phyloP scores from a whole-genome alignment of 768 basidiomycete species.

The Mycena pura region DNA sequence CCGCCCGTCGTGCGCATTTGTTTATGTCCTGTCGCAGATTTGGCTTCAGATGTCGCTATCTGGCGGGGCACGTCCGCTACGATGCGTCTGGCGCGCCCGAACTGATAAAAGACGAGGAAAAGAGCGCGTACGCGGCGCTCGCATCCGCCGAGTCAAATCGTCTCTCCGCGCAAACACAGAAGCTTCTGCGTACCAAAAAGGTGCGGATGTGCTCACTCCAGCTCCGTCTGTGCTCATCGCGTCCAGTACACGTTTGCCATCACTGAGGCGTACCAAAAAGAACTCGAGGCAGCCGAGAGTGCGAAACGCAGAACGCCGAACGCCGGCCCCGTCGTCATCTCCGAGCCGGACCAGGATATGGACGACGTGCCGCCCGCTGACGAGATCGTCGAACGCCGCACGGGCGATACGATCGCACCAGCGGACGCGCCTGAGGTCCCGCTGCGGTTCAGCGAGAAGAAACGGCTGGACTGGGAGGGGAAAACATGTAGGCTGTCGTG shows the following conservation, averaged over 20 bases:
- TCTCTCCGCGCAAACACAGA: constrained; percentile 61
- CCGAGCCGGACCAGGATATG: constrained; percentile 49
- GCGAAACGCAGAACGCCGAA: constrained; percentile 31
- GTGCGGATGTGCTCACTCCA: constrained; percentile 42
- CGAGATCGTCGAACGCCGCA: constrained; percentile 40
- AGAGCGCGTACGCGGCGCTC: constrained; percentile 53
- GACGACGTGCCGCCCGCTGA: constrained; percentile 31
- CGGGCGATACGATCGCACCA: constrained; percentile 44
- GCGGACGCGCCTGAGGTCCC: constrained; percentile 73
- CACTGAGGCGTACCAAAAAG: constrained; percentile 64
- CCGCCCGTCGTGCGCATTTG: neutral
- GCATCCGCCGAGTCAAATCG: constrained; percentile 74
- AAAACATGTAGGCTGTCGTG: constrained; percentile 71
- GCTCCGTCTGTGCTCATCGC: neutral
- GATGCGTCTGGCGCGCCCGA: constrained; percentile 52
- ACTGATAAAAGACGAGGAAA: constrained; percentile 63
- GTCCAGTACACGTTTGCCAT: constrained; percentile 70
- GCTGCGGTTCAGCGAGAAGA: constrained; percentile 81
- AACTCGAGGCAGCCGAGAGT: constrained; percentile 48
- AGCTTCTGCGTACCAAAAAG: constrained; percentile 70
- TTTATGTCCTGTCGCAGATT: constrained; percentile 43
- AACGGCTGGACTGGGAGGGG: constrained; percentile 81
- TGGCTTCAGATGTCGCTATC: constrained; percentile 92
- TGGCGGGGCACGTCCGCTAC: constrained; percentile 73
- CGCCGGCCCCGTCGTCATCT: constrained; percentile 37